Conservation (phyloP, 192 early-diverging fungal species). For the Coemansia sp. region DNA sequence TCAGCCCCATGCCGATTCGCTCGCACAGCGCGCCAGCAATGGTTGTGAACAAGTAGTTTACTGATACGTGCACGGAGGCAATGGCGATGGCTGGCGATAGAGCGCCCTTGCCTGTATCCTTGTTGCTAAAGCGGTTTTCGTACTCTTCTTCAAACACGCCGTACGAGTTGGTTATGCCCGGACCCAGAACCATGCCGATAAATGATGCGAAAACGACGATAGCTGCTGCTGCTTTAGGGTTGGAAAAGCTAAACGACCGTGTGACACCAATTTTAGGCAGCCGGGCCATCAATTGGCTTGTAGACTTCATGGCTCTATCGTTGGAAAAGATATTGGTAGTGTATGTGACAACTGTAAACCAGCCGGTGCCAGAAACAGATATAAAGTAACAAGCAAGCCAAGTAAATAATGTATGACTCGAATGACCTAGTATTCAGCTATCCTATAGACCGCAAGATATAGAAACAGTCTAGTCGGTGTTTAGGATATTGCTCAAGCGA, state of each 20-base stretch:
- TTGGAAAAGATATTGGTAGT: neutral
- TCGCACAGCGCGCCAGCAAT: conserved; percentile 49
- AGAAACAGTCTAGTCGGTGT: neutral
- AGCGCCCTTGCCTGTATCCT: neutral
- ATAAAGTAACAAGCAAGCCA: no score
- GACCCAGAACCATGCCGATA: conserved; percentile 45
- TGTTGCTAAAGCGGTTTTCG: conserved; percentile 43
- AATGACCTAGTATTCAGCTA: neutral
- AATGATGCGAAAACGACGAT: conserved; percentile 43
- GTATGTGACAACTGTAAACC: neutral
- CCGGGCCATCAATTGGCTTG: conserved; percentile 7
- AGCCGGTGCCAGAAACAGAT: neutral
- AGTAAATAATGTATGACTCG: neutral
- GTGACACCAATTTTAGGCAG: conserved; percentile 44
- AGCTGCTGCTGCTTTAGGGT: conserved; percentile 29
- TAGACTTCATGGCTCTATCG: neutral
- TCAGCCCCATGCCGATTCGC: conserved; percentile 49
- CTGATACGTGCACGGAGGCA: conserved; percentile 38
- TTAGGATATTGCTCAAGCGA: neutral
- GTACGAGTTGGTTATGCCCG: conserved; percentile 51
- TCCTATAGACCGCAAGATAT: neutral
- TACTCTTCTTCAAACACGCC: conserved; percentile 52
- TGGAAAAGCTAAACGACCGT: conserved; percentile 29
- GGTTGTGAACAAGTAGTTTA: conserved; percentile 49
- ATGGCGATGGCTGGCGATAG: conserved; percentile 47